Evolutionary conservation across 2,329 filamentous ascomycete species (phyloP).

Genomic region (Microdochium bolleyi): DNA sequence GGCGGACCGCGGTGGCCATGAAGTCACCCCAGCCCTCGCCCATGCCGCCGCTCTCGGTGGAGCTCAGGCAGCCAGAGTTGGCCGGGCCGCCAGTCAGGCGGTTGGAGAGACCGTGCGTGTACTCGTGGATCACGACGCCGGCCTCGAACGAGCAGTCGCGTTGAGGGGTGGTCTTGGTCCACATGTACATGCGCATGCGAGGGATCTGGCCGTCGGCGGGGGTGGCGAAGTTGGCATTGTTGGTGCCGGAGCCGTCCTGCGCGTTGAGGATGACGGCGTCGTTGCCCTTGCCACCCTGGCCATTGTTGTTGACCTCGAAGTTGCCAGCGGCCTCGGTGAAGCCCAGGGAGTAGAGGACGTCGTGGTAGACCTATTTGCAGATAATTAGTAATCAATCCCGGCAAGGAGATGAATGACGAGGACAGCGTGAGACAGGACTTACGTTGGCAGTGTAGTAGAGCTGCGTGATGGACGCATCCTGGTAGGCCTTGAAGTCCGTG

Average conservation of each 20-base stretch:
- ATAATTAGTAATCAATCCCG: background rate
- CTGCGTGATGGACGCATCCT: conserved; percentile 47
- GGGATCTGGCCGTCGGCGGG: conserved; percentile 40
- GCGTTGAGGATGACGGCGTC: conserved; percentile 49
- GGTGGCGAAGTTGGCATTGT: conserved; percentile 52
- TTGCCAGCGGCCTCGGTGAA: conserved; percentile 52
- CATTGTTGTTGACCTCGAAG: conserved; percentile 50
- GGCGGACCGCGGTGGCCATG: conserved; percentile 37
- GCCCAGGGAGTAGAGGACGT: conserved; percentile 47
- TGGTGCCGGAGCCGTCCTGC: conserved; percentile 44
- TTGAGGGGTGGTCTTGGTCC: conserved; percentile 35
- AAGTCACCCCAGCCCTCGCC: conserved; percentile 44
- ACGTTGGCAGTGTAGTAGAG: conserved; percentile 52
- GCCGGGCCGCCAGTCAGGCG: conserved; percentile 50
- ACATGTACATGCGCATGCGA: conserved; percentile 54
- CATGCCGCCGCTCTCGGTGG: conserved; percentile 36
- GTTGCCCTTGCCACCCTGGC: conserved; percentile 37
- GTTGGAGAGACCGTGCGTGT: conserved; percentile 46
- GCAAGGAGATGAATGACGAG: background rate
- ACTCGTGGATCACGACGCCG: conserved; percentile 53
- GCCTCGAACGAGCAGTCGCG: conserved; percentile 51
- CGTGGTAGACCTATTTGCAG: conserved; percentile 36
- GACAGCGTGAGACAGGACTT: background rate
- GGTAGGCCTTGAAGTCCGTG: conserved; percentile 31
- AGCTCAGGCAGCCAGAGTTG: conserved; percentile 38